Percentiles rank a stretch among this genome's conserved stretches.
Evolutionary conservation across 805 yeast genomes (phyloP).

Genomic region (Cyberlindnera mrakii): DNA sequence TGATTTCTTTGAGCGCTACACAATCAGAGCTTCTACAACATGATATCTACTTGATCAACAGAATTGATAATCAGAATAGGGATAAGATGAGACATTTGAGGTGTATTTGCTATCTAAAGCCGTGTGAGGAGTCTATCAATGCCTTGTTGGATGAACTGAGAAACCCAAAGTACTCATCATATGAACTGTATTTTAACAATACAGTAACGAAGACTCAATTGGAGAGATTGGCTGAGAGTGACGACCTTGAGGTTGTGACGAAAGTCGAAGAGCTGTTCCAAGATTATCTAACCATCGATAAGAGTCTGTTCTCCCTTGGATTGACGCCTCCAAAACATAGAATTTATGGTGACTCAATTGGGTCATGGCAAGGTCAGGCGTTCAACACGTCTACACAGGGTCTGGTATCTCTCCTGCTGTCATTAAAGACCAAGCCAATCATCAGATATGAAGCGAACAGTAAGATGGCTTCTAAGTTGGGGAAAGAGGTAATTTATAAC

Average conservation of each 20-base stretch:
- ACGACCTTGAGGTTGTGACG: conserved; percentile 73
- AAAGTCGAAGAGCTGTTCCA: conserved; percentile 79
- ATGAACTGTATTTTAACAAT: conserved; percentile 76
- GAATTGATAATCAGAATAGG: conserved; percentile 51
- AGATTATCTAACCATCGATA: conserved; percentile 73
- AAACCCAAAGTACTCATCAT: conserved; percentile 73
- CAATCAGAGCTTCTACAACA: conserved; percentile 78
- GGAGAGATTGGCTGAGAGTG: conserved; percentile 86
- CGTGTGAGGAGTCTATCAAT: conserved; percentile 58
- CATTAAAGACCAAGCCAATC: conserved; percentile 71
- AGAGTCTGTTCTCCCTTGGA: conserved; percentile 49
- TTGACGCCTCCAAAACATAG: conserved; percentile 23
- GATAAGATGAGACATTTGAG: conserved; percentile 73
- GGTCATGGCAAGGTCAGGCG: conserved; percentile 40
- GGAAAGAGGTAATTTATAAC: conserved; percentile 56
- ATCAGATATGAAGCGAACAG: conserved; percentile 75
- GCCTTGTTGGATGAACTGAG: conserved; percentile 59
- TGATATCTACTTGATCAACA: conserved; percentile 81
- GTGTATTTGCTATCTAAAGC: conserved; percentile 76
- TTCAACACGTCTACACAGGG: conserved; percentile 37
- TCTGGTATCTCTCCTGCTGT: conserved; percentile 53
- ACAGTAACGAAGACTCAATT: conserved; percentile 67
- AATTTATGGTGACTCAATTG: conserved; percentile 31
- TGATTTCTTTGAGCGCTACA: conserved; percentile 83
- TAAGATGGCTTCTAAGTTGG: conserved; percentile 55